Evolutionary conservation across 2,329 filamentous ascomycete genomes (phyloP), one percentile per base, ranked within the genome.

Genomic region (Clarireedia homoeocarpa): DNA sequence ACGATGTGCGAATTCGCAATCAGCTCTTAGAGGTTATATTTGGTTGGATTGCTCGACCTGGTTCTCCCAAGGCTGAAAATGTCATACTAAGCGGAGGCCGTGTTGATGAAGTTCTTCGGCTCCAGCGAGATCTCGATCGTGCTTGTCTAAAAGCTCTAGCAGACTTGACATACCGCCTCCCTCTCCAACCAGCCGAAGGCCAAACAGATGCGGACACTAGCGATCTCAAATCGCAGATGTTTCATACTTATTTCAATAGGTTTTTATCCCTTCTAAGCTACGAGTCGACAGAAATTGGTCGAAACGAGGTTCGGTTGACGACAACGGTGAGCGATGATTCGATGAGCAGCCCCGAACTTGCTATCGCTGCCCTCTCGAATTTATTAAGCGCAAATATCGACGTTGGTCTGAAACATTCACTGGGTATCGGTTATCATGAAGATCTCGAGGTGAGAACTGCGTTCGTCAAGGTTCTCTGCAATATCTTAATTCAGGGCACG

Each of bases 361-460:
- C 83, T 4, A 87, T 88, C 59, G 81, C 77, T 10, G 85, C 86
- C 14, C 71, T 88, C 12, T 87, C 84, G 1, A 88, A 88, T 61
- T 74, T 88, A 1, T 71, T 88, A 6, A 86, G 84, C 63, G 83
- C 84, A 3, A 88, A 88, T 61, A 85, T 88, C 34, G 84, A 88
- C 62, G 83, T 88, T 39, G 84, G 84, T 2, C 70, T 88, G 48
- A 87, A 88, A 65, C 83, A 86, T 66, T 86, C 83, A 2, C 71
- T 88, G 14, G 83, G 81, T 58, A 86, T 88, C 58, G 84, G 84
- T 12, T 88, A 88, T 64, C 83, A 88, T 63, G 83, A 86, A 62
- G 85, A 86, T 62, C 73, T 84, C 34, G 83, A 86, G 62, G 86
- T 87, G 57, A 77, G 84, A 52, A 86, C 83, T 5, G 84, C 84